Base-by-base conservation (phyloP, 1,284 basidiomycete species). In the Anthracocystis setariae region DNA sequence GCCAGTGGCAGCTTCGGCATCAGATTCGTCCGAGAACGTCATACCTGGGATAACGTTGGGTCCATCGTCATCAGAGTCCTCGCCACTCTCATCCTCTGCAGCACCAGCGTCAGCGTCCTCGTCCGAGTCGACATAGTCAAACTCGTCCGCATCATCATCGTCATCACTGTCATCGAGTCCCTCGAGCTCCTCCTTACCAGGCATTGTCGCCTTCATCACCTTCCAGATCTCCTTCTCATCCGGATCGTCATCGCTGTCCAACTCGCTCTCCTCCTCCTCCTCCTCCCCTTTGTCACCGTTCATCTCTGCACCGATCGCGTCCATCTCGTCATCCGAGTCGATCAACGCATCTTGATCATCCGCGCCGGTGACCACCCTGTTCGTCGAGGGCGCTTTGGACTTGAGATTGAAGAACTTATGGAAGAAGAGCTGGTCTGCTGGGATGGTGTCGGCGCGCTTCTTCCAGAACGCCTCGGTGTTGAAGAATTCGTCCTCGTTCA, bases 391-490 rank as follows among this genome's bases (percentile, higher is more conserved):
- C 52, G 70, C 46, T 63, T 80, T 81, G n/a, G 77, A 77, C 38
- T 77, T 78, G 42, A 74, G 58, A 48, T 79, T 79, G 65, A 82
- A 82, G 71, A 74, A 82, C 33, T 68, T 75, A 47, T 80, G 78
- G 77, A 82, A 82, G 73, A 82, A 82, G 23, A 79, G 59, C 60
- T 79, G 91, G 82, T 98, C 94, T 25, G 90, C 93, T 0, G 93
- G 91, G 8, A 98, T 88, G 54, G 93, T 88, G 63, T 89, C 87
- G 32, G 86, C 87, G 73, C 87, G 87, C 81, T 87, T 89, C 80
- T 86, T 89, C 89, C 91, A 89, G 84, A 95, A 96, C 50, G 83
- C 85, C 58, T 89, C 89, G 40, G 91, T 89, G 80, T 96, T 95
- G 59, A 95, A 88, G 63, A 88, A 85, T 32, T 73, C 83, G 39